Conservation (phyloP, 2,329 filamentous ascomycete genomes). For the Ceratocystis diversiconidia region DNA sequence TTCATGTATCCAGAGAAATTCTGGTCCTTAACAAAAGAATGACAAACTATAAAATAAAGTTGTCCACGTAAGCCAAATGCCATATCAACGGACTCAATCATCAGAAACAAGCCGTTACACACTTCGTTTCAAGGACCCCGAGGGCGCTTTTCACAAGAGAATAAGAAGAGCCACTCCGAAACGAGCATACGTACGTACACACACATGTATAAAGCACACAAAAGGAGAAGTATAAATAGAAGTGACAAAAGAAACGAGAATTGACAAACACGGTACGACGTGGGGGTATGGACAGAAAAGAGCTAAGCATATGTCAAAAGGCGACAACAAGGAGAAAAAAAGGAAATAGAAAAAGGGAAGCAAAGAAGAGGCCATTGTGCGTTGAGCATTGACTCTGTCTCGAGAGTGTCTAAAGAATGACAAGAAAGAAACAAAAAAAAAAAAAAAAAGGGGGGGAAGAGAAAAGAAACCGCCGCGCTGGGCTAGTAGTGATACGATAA, state of each 20-base stretch:
- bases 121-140: background rate
- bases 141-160: background rate
- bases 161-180: background rate
- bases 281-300: slow-evolving; percentile 5
- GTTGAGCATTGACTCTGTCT: slow-evolving; percentile 1
- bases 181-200: background rate
- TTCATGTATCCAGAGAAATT: too few relatives aligned
- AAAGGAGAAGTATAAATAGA: background rate
- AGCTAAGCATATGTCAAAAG: slow-evolving; percentile 1
- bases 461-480: slow-evolving; percentile 1
- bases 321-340: slow-evolving; percentile 5
- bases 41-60: too few relatives aligned
- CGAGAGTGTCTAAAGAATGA: slow-evolving; percentile 1
- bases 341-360: background rate
- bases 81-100: background rate
- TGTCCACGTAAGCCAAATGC: background rate
- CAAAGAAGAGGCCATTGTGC: background rate
- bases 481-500: slow-evolving; percentile 1
- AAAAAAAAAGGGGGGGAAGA: background rate
- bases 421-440: slow-evolving; percentile 5
- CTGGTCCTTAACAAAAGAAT: too few relatives aligned
- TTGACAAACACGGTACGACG: slow-evolving; percentile 12
- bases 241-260: slow-evolving; percentile 11
- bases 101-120: background rate
- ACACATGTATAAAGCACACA: background rate